Evolutionary conservation across 2,329 filamentous ascomycete genomes (phyloP).

Genomic region (Fusarium cyanostomum): DNA sequence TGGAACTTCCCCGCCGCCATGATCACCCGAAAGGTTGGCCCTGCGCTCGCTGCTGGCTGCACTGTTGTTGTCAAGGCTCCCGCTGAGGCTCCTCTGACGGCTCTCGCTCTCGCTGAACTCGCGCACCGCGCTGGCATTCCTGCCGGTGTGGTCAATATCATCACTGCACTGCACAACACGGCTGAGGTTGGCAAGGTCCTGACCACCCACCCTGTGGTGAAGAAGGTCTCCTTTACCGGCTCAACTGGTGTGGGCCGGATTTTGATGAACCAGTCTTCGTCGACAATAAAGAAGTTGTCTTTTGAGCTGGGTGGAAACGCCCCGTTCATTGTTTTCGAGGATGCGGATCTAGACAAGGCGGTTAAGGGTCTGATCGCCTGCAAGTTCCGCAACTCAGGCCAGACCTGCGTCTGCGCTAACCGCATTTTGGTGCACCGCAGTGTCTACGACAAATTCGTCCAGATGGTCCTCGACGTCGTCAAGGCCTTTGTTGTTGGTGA

Average conservation of each 20-base stretch:
- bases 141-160: slow-evolving; percentile 85
- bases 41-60: slow-evolving; percentile 74
- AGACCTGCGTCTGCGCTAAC: slow-evolving; percentile 75
- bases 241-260: slow-evolving; percentile 57
- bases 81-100: slow-evolving; percentile 88
- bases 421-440: slow-evolving; percentile 67
- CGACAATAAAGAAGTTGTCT: slow-evolving; percentile 76
- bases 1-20: slow-evolving; percentile 70
- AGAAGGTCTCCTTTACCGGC: slow-evolving; percentile 79
- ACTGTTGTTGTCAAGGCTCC: slow-evolving; percentile 88
- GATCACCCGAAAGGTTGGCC: slow-evolving; percentile 58
- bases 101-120: slow-evolving; percentile 84
- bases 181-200: slow-evolving; percentile 74
- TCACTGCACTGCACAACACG: slow-evolving; percentile 82
- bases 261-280: slow-evolving; percentile 75
- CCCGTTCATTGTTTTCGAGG: slow-evolving; percentile 80
- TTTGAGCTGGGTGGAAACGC: slow-evolving; percentile 80
- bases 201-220: slow-evolving; percentile 55
- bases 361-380: slow-evolving; percentile 71
- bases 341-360: slow-evolving; percentile 75
- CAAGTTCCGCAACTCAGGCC: slow-evolving; percentile 77
- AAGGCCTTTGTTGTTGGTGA: slow-evolving; percentile 66
- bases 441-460: slow-evolving; percentile 66
- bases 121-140: slow-evolving; percentile 86
- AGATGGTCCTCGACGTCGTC: slow-evolving; percentile 61